phyloP scores from a whole-genome alignment of 2,329 filamentous ascomycete genomes.

The Aspergillus floridensis region DNA sequence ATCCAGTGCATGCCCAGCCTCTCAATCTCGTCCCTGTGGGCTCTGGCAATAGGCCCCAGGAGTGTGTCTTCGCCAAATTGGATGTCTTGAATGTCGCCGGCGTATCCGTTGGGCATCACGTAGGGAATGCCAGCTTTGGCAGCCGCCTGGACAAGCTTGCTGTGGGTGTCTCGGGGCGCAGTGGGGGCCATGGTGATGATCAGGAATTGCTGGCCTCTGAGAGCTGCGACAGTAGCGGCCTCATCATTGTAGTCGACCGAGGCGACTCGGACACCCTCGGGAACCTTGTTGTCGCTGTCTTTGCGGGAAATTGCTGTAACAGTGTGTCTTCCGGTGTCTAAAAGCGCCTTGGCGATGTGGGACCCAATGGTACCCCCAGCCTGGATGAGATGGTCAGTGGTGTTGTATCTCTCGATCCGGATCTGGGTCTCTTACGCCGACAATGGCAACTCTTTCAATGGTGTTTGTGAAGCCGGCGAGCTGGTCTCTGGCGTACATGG shows the following conservation, averaged over 20 bases:
- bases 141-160: constrained; percentile 55
- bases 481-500: constrained; percentile 26
- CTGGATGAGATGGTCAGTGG: constrained; percentile 22
- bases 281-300: constrained; percentile 43
- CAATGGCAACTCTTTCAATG: constrained; percentile 40
- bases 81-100: constrained; percentile 30
- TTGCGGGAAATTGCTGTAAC: constrained; percentile 53
- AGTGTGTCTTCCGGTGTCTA: constrained; percentile 50
- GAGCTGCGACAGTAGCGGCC: constrained; percentile 48
- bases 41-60: constrained; percentile 26
- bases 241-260: constrained; percentile 51
- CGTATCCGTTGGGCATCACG: constrained; percentile 54
- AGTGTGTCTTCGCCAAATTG: constrained; percentile 39
- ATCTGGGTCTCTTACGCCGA: constrained; percentile 32
- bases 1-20: constrained; percentile 47
- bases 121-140: constrained; percentile 55
- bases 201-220: constrained; percentile 56
- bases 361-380: constrained; percentile 36
- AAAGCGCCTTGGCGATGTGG: constrained; percentile 34
- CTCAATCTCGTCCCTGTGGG: constrained; percentile 40
- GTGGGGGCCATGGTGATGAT: constrained; percentile 53
- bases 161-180: constrained; percentile 48
- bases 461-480: constrained; percentile 28
- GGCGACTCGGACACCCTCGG: constrained; percentile 44
- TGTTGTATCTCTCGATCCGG: not conserved